Percentiles rank a stretch among this genome's conserved stretches.
Conservation (phyloP, 805 yeast species). For the Yarrowia bubula region DNA sequence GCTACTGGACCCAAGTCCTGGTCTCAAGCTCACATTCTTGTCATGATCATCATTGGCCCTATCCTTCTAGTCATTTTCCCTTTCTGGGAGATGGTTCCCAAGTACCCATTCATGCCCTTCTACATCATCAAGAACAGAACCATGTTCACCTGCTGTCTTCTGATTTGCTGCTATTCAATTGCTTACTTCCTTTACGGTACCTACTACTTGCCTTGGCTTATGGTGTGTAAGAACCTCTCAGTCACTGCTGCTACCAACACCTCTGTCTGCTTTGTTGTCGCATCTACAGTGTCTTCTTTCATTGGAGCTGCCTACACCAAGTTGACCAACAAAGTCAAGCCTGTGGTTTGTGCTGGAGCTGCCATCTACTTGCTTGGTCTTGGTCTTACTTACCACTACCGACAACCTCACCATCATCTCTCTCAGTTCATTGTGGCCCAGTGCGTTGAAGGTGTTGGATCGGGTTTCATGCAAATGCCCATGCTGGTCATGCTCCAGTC, state of each 20-base stretch:
- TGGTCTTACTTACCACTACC: conserved; percentile 57
- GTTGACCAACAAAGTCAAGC: conserved; percentile 51
- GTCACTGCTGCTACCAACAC: conserved; percentile 27
- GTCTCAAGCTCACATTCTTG: conserved; percentile 63
- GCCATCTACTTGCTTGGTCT: conserved; percentile 56
- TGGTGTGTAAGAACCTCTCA: conserved; percentile 23
- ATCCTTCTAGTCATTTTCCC: conserved; percentile 57
- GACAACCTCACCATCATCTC: conserved; percentile 51
- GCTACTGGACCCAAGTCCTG: conserved; percentile 60
- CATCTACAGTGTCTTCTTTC: conserved; percentile 15
- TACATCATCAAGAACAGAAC: conserved; percentile 60
- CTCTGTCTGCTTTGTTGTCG: conserved; percentile 7
- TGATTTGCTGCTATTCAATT: conserved; percentile 36
- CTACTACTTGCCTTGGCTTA: conserved; percentile 27
- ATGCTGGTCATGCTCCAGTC: conserved; percentile 61
- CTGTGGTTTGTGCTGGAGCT: conserved; percentile 59
- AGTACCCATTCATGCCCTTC: conserved; percentile 66
- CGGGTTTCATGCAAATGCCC: conserved; percentile 67
- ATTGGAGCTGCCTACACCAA: not conserved
- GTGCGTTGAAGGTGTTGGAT: conserved; percentile 67
- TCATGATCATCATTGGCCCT: conserved; percentile 66
- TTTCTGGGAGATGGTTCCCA: conserved; percentile 42
- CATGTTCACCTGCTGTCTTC: conserved; percentile 1
- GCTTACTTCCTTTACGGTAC: conserved; percentile 31
- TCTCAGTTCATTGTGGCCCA: conserved; percentile 64